Conservation (phyloP, 1,139 yeast genomes). For the Yamadazyma taylorii region DNA sequence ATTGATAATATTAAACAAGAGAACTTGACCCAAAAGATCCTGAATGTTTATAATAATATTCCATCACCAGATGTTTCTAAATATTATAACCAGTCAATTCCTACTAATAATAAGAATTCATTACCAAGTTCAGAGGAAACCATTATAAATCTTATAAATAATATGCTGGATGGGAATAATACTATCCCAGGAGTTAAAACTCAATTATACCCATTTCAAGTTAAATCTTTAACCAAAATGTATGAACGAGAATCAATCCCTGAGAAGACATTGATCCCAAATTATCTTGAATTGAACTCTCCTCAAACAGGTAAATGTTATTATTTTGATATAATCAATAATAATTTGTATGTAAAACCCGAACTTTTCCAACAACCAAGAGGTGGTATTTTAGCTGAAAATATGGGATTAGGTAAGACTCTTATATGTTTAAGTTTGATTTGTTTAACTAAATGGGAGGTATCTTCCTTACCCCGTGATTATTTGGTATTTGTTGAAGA, state of each 20-base stretch:
- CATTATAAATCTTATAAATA: conserved; percentile 16
- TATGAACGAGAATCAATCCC: conserved; percentile 47
- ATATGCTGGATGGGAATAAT: conserved; percentile 16
- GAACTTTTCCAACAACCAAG: conserved; percentile 46
- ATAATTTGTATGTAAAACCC: conserved; percentile 32
- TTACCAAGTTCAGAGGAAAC: conserved; percentile 22
- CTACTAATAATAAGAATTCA: conserved; percentile 3
- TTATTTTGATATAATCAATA: conserved; percentile 36
- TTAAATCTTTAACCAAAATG: conserved; percentile 60
- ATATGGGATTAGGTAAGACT: conserved; percentile 78
- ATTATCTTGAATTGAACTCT: conserved; percentile 31
- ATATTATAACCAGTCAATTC: conserved; percentile 14
- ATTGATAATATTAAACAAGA: neutral
- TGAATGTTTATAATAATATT: conserved; percentile 37
- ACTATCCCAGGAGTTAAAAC: conserved; percentile 51
- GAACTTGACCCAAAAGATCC: conserved; percentile 23
- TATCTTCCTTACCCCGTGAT: conserved; percentile 45
- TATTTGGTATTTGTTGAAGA: conserved; percentile 16
- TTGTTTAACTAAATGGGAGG: conserved; percentile 53
- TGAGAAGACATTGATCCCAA: conserved; percentile 41
- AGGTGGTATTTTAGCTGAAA: conserved; percentile 74
- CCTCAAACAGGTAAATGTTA: conserved; percentile 17
- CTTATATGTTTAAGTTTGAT: conserved; percentile 63
- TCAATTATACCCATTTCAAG: conserved; percentile 55
- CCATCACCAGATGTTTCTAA: conserved; percentile 36